Base-by-base conservation (phyloP, 257 asterid species). In the Forsythia viridissima region DNA sequence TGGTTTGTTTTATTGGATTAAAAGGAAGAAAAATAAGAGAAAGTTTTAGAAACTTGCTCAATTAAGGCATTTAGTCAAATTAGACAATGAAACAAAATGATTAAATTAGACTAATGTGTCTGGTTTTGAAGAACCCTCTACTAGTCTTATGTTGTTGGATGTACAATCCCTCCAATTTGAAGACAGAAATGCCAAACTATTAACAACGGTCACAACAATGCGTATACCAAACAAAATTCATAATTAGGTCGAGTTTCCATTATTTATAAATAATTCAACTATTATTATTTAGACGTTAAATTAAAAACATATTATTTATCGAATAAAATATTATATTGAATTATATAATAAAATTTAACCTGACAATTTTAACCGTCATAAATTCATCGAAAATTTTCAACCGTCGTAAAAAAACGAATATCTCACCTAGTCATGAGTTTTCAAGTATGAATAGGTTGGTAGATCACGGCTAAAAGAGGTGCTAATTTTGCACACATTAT, bases 401-500 rank as follows among this genome's bases (percentile, higher is more conserved):
- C 3, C 6, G 34, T 6, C 66, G 18, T 7, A 2, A 16, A 55
- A 55, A 55, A 18, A 18, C 65, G 10, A 55, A 55, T 4, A 55
- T 55, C 21, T 55, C 30, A 55, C 65, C 65, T 55, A 55, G 30
- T 55, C 65, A 18, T n/a, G 3, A 55, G 65, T 16, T 55, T 20
- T 61, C 1, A 61, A 61, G 51, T 70, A 83, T 66, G 68, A 66
- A 21, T 71, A 75, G 86, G 94, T 86, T 83, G 89, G 92, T 85
- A 80, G 88, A 85, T 87, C 89, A 88, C 78, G 89, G 84, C 84
- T 80, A 76, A 80, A 85, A 74, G 73, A 81, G 86, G 71, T 79
- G 83, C 65, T 83, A 79, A 76, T 79, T 82, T 68, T 74, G 77
- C 84, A 75, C 74, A 70, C 80, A 37, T 24, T 73, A 55, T 15